Percentiles rank a stretch among this genome's conserved stretches.
Conservation (phyloP, 306 rosid species). For the Aeschynomene evenia region DNA sequence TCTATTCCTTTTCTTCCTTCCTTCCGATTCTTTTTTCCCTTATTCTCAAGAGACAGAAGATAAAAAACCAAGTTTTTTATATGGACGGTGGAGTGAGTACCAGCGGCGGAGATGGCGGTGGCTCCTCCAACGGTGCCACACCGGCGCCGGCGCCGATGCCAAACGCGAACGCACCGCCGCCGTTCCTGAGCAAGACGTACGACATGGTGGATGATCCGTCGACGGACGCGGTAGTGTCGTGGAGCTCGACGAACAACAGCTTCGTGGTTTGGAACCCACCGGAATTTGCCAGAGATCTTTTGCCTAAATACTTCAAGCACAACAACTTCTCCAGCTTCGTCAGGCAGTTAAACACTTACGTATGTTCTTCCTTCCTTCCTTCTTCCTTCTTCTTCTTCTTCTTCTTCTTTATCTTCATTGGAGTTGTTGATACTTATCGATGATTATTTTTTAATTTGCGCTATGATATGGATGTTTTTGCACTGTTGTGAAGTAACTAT, state of each 20-base stretch:
- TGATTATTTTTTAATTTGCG: not conserved
- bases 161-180: conserved; percentile 76
- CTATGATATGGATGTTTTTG: not conserved
- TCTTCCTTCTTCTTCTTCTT: not conserved
- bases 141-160: conserved; percentile 61
- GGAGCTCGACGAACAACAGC: conserved; percentile 91
- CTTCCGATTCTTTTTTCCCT: not conserved
- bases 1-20: too few relatives aligned
- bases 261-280: conserved; percentile 99
- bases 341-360: conserved; percentile 94
- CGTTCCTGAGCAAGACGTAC: conserved; percentile 89
- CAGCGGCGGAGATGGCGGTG: conserved; percentile 34
- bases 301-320: conserved; percentile 93
- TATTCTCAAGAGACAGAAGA: not conserved
- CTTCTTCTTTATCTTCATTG: not conserved
- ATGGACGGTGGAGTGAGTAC: conserved; percentile 49
- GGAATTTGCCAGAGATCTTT: conserved; percentile 84
- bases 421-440: not conserved
- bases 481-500: not conserved
- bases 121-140: conserved; percentile 8
- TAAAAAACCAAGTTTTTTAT: not conserved
- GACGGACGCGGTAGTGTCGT: conserved; percentile 77
- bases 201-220: conserved; percentile 95
- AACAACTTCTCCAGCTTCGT: conserved; percentile 94
- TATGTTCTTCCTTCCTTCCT: conserved; percentile 27